These are phyloP conservation scores for Zymoseptoria ardabiliae DNA, from an alignment of 2,329 filamentous ascomycete genomes.

Conservation along the genomic window DNA sequence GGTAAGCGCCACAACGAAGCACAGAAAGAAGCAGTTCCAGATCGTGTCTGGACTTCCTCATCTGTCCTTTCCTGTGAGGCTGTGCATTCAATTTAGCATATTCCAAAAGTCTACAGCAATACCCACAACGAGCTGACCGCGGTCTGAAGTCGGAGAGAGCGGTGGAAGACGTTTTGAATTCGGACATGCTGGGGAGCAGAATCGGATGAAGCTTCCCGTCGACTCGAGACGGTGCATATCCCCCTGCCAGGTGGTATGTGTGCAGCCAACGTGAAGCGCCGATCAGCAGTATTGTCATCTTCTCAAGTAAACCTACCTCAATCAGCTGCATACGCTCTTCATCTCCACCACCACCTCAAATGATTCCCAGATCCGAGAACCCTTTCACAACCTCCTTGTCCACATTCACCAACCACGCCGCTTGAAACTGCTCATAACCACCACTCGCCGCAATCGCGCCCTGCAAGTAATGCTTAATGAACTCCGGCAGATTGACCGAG, in stretches of 20 bases:
- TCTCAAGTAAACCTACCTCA: neutral
- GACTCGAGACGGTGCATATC: neutral
- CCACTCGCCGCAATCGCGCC: constrained; percentile 53
- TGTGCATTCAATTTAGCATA: too few species aligned
- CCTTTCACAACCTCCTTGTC: constrained; percentile 62
- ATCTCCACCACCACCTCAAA: constrained; percentile 13
- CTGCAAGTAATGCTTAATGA: constrained; percentile 56
- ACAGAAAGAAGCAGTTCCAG: too few species aligned
- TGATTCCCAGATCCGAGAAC: constrained; percentile 44
- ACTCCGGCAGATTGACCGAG: constrained; percentile 55
- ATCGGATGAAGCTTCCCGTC: neutral
- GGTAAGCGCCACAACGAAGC: too few species aligned
- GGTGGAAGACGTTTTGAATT: too few species aligned
- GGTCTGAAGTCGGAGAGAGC: too few species aligned
- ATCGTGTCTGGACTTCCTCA: too few species aligned
- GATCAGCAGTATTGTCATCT: too few species aligned
- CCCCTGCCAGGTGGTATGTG: neutral
- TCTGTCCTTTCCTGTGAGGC: too few species aligned
- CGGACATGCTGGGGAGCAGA: too few species aligned
- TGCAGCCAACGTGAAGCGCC: neutral
- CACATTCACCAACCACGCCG: constrained; percentile 65
- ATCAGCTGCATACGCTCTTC: neutral
- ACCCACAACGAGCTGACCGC: too few species aligned
- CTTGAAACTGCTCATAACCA: constrained; percentile 58
- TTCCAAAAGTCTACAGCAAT: too few species aligned